Evolutionary conservation across 2,329 filamentous ascomycete species (phyloP).

Genomic region (Colletotrichum phormii): DNA sequence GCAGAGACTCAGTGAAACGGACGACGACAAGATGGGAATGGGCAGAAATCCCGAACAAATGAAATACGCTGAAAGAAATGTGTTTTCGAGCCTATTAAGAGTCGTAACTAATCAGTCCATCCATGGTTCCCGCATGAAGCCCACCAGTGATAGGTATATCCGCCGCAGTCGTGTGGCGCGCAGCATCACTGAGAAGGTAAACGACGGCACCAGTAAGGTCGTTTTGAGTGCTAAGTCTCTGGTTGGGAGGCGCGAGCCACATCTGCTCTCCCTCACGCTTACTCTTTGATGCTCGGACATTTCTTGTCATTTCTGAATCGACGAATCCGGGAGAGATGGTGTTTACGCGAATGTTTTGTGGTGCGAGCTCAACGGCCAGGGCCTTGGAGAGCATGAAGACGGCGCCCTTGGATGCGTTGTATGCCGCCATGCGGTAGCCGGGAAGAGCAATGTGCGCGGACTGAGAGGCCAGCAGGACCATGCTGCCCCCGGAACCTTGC

Average conservation of each 20-base stretch:
- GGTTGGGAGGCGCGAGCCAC: conserved; percentile 60
- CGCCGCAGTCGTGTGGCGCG: conserved; percentile 61
- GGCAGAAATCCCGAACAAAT: not conserved
- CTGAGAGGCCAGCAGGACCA: conserved; percentile 61
- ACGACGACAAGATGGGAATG: not conserved
- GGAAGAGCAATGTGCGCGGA: conserved; percentile 60
- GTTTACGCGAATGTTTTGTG: conserved; percentile 59
- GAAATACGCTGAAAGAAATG: not conserved
- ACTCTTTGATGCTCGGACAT: conserved; percentile 64
- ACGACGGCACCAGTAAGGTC: conserved; percentile 69
- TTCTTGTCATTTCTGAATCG: conserved; percentile 60
- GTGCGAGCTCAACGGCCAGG: conserved; percentile 60
- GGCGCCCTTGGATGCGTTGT: conserved; percentile 58
- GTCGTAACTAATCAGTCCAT: not conserved
- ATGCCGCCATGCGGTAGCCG: conserved; percentile 62
- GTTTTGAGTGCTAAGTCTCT: not conserved
- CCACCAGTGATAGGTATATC: conserved; percentile 57
- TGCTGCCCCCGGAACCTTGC: conserved; percentile 47
- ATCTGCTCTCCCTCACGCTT: conserved; percentile 70
- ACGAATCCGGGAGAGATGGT: conserved; percentile 57
- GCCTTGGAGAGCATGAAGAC: conserved; percentile 53
- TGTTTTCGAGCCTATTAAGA: not conserved
- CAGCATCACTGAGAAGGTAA: conserved; percentile 63
- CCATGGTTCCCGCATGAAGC: not conserved
- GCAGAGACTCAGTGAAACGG: too few relatives aligned